A percentile compares a stretch with the other conserved stretches of the same genome.
phyloP scores from a whole-genome alignment of 148 eudicot genomes.

The Camellia sinensis region DNA sequence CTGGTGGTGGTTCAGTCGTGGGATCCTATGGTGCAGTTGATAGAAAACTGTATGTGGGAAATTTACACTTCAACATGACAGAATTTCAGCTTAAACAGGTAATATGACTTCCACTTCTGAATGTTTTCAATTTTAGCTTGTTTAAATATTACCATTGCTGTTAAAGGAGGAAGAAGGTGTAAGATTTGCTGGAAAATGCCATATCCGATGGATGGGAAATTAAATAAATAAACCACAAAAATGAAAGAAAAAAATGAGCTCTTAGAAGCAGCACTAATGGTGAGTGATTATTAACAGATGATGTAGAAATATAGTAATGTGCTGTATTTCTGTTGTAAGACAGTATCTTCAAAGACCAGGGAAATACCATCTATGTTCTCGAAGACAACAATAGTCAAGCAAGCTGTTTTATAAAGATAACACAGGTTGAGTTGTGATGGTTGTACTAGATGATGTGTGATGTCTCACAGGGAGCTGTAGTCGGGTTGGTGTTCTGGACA shows the following conservation, averaged over 20 bases:
- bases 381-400: no score
- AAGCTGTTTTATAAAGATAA: no score
- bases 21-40: slow-evolving; percentile 94
- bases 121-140: background rate
- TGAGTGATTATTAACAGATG: no score
- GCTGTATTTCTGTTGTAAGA: no score
- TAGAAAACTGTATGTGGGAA: slow-evolving; percentile 94
- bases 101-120: background rate
- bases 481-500: background rate
- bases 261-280: no score
- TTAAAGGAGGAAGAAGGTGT: background rate
- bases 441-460: no score
- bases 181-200: background rate
- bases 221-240: background rate
- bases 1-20: slow-evolving; percentile 55
- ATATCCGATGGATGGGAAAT: background rate
- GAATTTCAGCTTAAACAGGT: slow-evolving; percentile 69
- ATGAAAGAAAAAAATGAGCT: background rate
- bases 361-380: no score
- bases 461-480: no score
- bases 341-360: no score
- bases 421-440: no score
- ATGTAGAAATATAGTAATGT: no score
- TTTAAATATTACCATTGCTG: background rate
- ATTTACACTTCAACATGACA: slow-evolving; percentile 94